A percentile compares a stretch with the other conserved stretches of the same genome.
phyloP scores from a whole-genome alignment of 345 rosid genomes.

The Populus davidiana region DNA sequence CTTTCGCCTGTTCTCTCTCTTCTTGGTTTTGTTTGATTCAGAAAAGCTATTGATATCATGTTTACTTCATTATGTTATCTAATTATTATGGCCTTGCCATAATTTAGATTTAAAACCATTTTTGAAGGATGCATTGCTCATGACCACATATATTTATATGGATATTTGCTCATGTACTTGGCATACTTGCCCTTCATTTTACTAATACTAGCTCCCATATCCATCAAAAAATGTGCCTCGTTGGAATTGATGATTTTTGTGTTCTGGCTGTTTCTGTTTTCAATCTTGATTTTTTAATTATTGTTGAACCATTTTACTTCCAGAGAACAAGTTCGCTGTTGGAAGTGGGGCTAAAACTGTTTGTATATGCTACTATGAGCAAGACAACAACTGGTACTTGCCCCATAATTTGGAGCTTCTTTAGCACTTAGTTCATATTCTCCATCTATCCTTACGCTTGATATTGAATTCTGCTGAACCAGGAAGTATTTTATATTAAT shows the following conservation, averaged over 20 bases:
- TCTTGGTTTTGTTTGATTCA: background rate
- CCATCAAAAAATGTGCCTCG: background rate
- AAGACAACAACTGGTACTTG: constrained; percentile 91
- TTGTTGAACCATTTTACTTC: constrained; percentile 9
- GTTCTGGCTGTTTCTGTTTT: background rate
- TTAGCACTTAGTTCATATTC: background rate
- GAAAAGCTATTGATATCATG: background rate
- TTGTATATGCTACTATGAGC: constrained; percentile 96
- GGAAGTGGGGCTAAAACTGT: constrained; percentile 99
- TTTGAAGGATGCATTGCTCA: background rate
- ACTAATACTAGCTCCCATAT: background rate
- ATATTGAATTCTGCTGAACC: background rate
- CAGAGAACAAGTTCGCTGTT: constrained; percentile 97
- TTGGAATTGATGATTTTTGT: constrained; percentile 4
- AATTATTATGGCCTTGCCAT: no score
- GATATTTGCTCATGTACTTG: background rate
- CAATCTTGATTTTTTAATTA: background rate
- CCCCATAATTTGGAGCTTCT: constrained; percentile 5
- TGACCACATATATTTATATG: background rate
- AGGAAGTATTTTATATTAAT: background rate
- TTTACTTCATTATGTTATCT: background rate
- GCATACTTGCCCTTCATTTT: background rate
- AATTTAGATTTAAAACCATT: background rate
- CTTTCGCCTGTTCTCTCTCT: background rate
- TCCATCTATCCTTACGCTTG: background rate